Evolutionary conservation across 208 protist species (phyloP).

Genomic region (Lotmaria passim): DNA sequence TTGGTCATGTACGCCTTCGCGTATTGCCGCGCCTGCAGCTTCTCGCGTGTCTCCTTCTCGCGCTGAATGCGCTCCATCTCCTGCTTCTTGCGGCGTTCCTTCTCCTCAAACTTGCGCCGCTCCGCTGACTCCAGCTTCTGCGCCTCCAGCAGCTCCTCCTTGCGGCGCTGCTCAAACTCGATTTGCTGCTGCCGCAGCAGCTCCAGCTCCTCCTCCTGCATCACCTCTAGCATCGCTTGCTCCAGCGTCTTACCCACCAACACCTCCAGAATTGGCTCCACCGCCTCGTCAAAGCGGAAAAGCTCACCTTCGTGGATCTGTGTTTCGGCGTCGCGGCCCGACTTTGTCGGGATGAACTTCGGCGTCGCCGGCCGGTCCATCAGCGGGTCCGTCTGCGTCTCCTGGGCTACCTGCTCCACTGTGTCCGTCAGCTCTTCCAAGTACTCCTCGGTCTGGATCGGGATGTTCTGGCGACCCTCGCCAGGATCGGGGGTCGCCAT

Average conservation of each 20-base stretch:
- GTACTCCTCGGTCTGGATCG: slow-evolving; percentile 97
- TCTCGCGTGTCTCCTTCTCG: slow-evolving; percentile 91
- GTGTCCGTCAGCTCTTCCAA: slow-evolving; percentile 95
- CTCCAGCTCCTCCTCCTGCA: slow-evolving; percentile 98
- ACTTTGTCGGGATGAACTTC: slow-evolving; percentile 94
- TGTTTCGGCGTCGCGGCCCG: slow-evolving; percentile 94
- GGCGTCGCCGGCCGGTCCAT: slow-evolving; percentile 95
- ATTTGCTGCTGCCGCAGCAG: slow-evolving; percentile 94
- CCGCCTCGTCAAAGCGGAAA: slow-evolving; percentile 98
- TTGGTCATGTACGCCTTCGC: slow-evolving; percentile 94
- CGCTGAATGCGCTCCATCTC: slow-evolving; percentile 91
- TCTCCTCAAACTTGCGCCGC: slow-evolving; percentile 95
- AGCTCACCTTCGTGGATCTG: slow-evolving; percentile 97
- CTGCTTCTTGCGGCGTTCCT: slow-evolving; percentile 94
- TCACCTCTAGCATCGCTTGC: slow-evolving; percentile 97
- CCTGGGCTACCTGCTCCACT: slow-evolving; percentile 78
- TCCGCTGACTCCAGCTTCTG: slow-evolving; percentile 96
- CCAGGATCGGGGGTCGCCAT: slow-evolving; percentile 90
- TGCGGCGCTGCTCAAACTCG: slow-evolving; percentile 95
- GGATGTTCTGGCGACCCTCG: slow-evolving; percentile 88
- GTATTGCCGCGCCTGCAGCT: slow-evolving; percentile 94
- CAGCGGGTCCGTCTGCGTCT: slow-evolving; percentile 96
- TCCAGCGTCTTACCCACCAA: slow-evolving; percentile 98
- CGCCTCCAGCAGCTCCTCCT: slow-evolving; percentile 95
- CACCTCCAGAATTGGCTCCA: slow-evolving; percentile 96